Base-by-base conservation (phyloP, 2,329 filamentous ascomycete species). In the Rhynchosporium secalis region DNA sequence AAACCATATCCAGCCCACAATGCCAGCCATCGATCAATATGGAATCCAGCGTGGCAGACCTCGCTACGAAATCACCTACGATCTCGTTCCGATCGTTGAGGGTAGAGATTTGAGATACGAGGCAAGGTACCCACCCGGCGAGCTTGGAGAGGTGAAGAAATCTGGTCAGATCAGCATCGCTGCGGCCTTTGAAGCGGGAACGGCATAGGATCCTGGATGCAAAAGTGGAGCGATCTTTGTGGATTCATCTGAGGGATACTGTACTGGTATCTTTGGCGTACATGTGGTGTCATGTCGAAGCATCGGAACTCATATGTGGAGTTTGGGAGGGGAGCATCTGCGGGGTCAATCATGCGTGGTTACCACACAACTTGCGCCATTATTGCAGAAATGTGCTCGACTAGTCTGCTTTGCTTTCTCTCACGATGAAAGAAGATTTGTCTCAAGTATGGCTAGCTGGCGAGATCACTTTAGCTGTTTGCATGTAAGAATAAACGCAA, bases 81-180 rank as follows among this genome's bases (percentile, higher is more conserved):
- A 69, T 8, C 38, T 69, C 4, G 64, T 69, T 10, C 58, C 60
- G 1, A 65, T 65, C 10, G 61, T 69, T 2, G 61, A 68, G n/a
- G 65, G 65, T 9, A 58, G 64, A n/a, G 65, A 63, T 20, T 33
- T 69, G 10, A 59, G 61, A 29, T 70, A 67, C 47, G 66, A 68
- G 20, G 68, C 65, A 2, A 54, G 62, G n/a, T 68, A 63, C 49
- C 65, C 65, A 1, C 28, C 57, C 3, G 58, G 58, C 9, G n/a
- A 28, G 29, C 33, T n/a, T 15, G 61, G 61, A 15, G 46, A 48
- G 28, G 57, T 57, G 10, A 15, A 26, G 26, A 38, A 52, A 29
- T 56, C 49, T 5, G 61, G 54, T 5, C 61, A 66, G 28, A 60
- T 70, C 5, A 66, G 61, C 43, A 68, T 70, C 62, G 66, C 68